These are phyloP conservation scores for Nitzschia palea DNA, from an alignment of 108 stramenopile species.

Conservation along the genomic window DNA sequence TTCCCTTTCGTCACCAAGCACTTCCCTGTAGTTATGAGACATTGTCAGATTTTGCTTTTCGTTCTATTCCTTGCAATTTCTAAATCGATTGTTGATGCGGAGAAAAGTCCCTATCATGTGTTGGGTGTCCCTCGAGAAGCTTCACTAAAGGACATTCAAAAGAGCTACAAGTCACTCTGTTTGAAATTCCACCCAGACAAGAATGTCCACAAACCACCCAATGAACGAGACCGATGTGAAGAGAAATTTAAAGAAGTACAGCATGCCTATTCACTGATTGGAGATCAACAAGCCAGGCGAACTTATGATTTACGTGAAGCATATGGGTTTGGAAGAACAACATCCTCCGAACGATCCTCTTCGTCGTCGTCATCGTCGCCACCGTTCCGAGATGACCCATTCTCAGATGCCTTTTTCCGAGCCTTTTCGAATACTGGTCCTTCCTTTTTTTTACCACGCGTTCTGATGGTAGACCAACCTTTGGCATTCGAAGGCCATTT, in stretches of 20 bases:
- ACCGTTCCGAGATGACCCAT: slow-evolving; percentile 18
- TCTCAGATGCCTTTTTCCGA: slow-evolving; percentile 26
- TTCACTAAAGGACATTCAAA: slow-evolving; percentile 56
- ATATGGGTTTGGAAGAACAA: not conserved
- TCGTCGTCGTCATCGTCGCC: not conserved
- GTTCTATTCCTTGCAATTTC: no score
- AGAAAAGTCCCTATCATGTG: slow-evolving; percentile 64
- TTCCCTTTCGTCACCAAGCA: no score
- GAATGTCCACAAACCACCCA: slow-evolving; percentile 29
- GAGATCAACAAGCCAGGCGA: slow-evolving; percentile 47
- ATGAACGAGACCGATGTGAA: slow-evolving; percentile 46
- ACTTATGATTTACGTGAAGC: slow-evolving; percentile 32
- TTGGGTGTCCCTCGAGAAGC: slow-evolving; percentile 45
- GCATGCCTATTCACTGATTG: slow-evolving; percentile 67
- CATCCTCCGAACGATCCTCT: not conserved
- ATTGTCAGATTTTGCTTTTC: no score
- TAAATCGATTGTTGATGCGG: no score
- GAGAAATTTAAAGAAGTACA: slow-evolving; percentile 74
- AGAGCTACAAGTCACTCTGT: slow-evolving; percentile 63
- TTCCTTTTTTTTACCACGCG: slow-evolving; percentile 14
- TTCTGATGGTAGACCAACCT: slow-evolving; percentile 6
- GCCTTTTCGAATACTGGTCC: slow-evolving; percentile 3
- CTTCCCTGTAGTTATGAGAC: no score
- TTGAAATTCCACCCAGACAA: slow-evolving; percentile 80
- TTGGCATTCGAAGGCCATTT: slow-evolving; percentile 24